A percentile compares a stretch with the other conserved stretches of the same genome.
Conservation (phyloP, 1,139 yeast species). For the Scheffersomyces segobiensis region DNA sequence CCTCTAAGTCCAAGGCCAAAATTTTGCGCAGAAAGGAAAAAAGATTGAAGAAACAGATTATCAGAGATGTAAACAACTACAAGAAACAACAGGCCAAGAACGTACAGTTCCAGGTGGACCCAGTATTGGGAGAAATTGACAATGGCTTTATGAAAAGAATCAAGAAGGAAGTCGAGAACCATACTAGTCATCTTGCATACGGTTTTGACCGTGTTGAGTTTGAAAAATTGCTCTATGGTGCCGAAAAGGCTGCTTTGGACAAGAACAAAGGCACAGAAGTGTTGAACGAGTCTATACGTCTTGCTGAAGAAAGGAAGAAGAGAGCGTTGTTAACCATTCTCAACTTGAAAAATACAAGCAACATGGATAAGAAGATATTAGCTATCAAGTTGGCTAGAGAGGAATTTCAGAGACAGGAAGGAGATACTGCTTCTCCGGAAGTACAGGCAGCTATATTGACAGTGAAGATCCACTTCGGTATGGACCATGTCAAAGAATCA, state of each 20-base stretch:
- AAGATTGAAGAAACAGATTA: slow-evolving; percentile 44
- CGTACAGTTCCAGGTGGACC: slow-evolving; percentile 51
- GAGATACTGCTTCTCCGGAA: slow-evolving; percentile 94
- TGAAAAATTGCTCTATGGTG: slow-evolving; percentile 77
- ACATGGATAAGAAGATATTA: slow-evolving; percentile 55
- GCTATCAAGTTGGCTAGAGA: slow-evolving; percentile 66
- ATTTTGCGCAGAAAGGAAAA: slow-evolving; percentile 42
- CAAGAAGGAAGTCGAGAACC: slow-evolving; percentile 57
- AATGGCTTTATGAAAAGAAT: slow-evolving; percentile 74
- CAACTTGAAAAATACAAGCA: slow-evolving; percentile 69
- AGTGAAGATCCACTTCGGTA: slow-evolving; percentile 73
- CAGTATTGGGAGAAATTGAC: slow-evolving; percentile 72
- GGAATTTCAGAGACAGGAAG: slow-evolving; percentile 81
- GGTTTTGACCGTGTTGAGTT: slow-evolving; percentile 65
- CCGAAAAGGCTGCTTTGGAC: slow-evolving; percentile 50
- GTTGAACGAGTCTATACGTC: slow-evolving; percentile 43
- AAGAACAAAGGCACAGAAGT: slow-evolving; percentile 37
- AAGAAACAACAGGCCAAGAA: slow-evolving; percentile 38
- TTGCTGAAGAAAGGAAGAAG: slow-evolving; percentile 59
- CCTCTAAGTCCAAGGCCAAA: slow-evolving; percentile 33
- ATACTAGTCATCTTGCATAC: slow-evolving; percentile 59
- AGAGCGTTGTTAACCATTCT: slow-evolving; percentile 73
- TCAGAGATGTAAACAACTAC: slow-evolving; percentile 47
- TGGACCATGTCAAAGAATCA: slow-evolving; percentile 70
- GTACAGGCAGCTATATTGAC: slow-evolving; percentile 94